phyloP scores from a whole-genome alignment of 2,329 filamentous ascomycete genomes.

The Juglanconis sp. region DNA sequence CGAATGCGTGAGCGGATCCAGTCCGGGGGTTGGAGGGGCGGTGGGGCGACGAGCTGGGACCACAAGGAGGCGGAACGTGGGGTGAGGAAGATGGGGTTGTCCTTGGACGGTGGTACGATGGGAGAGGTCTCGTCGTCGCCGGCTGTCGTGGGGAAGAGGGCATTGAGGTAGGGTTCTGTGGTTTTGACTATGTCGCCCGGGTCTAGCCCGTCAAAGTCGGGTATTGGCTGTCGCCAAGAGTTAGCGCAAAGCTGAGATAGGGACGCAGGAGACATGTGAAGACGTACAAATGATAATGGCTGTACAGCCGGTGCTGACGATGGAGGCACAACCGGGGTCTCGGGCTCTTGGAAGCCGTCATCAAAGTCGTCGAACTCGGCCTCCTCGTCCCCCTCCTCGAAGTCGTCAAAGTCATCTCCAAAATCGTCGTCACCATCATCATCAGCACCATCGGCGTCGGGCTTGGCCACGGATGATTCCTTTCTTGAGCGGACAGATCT shows the following conservation, averaged over 20 bases:
- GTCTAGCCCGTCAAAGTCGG: constrained; percentile 62
- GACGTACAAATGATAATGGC: constrained; percentile 28
- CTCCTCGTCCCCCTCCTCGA: constrained; percentile 55
- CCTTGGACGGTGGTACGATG: constrained; percentile 49
- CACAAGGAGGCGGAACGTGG: constrained; percentile 86
- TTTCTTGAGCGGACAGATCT: constrained; percentile 29
- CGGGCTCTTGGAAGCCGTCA: constrained; percentile 64
- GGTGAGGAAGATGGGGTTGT: constrained; percentile 72
- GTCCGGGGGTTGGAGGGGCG: constrained; percentile 90
- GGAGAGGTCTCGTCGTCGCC: constrained; percentile 50
- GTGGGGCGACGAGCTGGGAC: constrained; percentile 93
- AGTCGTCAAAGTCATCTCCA: constrained; percentile 61
- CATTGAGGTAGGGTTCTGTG: constrained; percentile 64
- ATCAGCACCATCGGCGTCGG: constrained; percentile 21
- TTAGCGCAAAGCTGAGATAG: constrained; percentile 11
- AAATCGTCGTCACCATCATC: constrained; percentile 44
- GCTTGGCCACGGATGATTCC: constrained; percentile 26
- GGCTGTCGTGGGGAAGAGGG: constrained; percentile 56
- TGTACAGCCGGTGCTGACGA: constrained; percentile 25
- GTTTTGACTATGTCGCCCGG: constrained; percentile 58
- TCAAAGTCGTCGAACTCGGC: constrained; percentile 69
- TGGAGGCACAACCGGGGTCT: constrained; percentile 44
- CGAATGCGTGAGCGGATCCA: constrained; percentile 97
- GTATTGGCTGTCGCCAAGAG: constrained; percentile 52
- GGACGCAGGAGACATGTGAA: neutral